Conservation (phyloP, 2,329 filamentous ascomycete genomes). For the Penicillium sp. region DNA sequence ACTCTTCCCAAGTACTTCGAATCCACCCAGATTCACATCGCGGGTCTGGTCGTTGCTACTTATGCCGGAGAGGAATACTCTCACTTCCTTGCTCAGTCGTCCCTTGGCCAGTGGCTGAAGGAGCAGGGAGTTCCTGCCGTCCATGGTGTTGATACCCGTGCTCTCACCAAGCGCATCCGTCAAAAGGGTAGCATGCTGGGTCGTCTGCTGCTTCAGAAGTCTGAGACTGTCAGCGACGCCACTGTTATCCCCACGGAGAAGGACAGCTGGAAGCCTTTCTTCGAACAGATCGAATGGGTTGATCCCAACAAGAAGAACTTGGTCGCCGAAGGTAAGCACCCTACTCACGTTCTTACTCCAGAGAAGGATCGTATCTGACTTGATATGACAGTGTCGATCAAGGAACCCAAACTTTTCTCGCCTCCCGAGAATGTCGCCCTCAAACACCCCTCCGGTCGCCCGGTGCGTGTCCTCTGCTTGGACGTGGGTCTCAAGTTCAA, state of each 20-base stretch:
- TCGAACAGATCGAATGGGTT: slow-evolving; percentile 76
- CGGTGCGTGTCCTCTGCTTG: slow-evolving; percentile 78
- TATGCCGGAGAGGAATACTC: slow-evolving; percentile 94
- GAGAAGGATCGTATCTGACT: no score
- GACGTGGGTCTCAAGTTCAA: slow-evolving; percentile 99
- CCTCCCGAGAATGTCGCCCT: slow-evolving; percentile 62
- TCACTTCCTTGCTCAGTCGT: slow-evolving; percentile 83
- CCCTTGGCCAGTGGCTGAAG: slow-evolving; percentile 88
- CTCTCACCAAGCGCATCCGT: slow-evolving; percentile 86
- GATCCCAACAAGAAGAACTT: slow-evolving; percentile 90
- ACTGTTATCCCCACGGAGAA: slow-evolving; percentile 38
- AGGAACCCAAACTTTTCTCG: slow-evolving; percentile 74
- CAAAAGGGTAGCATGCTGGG: slow-evolving; percentile 94
- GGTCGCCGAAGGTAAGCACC: slow-evolving; percentile 84
- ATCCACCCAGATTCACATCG: slow-evolving; percentile 82
- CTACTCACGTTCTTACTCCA: no score
- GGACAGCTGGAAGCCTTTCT: slow-evolving; percentile 49
- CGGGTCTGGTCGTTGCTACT: slow-evolving; percentile 78
- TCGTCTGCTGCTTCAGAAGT: slow-evolving; percentile 68
- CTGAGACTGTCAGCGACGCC: slow-evolving; percentile 33
- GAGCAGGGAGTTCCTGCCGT: slow-evolving; percentile 90
- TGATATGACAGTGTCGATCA: no score
- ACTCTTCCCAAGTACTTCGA: slow-evolving; percentile 90
- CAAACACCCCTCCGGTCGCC: slow-evolving; percentile 78
- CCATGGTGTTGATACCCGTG: slow-evolving; percentile 87